Base-by-base conservation (phyloP, 2,329 filamentous ascomycete genomes). In the Penicillium capsulatum region DNA sequence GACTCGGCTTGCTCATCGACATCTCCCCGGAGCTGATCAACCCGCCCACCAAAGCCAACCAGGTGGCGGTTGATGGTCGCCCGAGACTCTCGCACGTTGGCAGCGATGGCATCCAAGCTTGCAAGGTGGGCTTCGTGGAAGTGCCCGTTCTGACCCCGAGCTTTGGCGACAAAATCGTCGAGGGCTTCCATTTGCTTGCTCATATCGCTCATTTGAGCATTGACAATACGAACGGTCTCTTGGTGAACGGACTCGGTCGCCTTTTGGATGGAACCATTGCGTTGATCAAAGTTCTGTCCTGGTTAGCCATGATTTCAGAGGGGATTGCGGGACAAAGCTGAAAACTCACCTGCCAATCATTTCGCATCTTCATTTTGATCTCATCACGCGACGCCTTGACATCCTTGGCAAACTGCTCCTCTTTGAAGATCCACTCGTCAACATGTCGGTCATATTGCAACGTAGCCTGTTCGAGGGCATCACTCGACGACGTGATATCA, bases 181-280 rank as follows among this genome's bases (percentile, higher is more conserved):
- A 98, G 76, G 1, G 87, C 86, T 40, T 82, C 79, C 78, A 98
- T 90, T 64, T 97, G 88, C n/a, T 75, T 77, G 45, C 86, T 83
- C 59, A 98, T 84, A 51, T 94, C 86, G 40, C 79, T 76, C 69
- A 94, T 86, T 67, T 98, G 92, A 41, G 85, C 83, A 57, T 91
- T 86, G 9, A 97, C 90, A 42, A 94, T 91, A 5, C 83, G 83
- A 19, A 95, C 80, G 0, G 91, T 96, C 66, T 94, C 86, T 22
- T 85, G 84, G 52, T 98, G 90, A 1, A 97, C 89, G 2, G 86
- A 86, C 53, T 86, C 84, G 0, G 91, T 90, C 0, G 86, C 86
- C 6, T 78, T 76, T 53, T 91, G 86, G 53, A 98, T 91, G 4
- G 84, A 82, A n/a, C 75, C 80, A 54, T 89, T 94, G 57, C 86